Evolutionary conservation across 805 yeast species (phyloP).

Genomic region (Yarrowia alimentaria): DNA sequence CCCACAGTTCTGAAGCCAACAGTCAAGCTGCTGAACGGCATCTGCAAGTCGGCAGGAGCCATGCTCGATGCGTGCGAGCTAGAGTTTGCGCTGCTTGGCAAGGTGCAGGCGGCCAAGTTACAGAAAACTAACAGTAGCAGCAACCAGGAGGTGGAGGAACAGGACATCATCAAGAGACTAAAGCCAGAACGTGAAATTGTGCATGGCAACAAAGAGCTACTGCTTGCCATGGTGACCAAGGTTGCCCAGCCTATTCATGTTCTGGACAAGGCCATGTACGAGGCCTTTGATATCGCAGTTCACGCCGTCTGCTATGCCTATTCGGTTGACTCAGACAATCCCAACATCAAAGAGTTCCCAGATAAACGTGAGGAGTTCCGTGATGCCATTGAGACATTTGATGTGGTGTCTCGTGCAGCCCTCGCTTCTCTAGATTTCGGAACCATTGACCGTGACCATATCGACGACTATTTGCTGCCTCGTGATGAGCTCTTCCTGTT

Average conservation of each 20-base stretch:
- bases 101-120: conserved; percentile 6
- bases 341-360: background rate
- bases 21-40: conserved; percentile 39
- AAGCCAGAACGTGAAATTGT: conserved; percentile 41
- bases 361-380: conserved; percentile 15
- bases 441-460: conserved; percentile 1
- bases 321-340: background rate
- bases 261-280: conserved; percentile 14
- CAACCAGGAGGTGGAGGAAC: conserved; percentile 29
- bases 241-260: conserved; percentile 3
- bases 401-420: conserved; percentile 2
- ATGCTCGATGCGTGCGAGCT: conserved; percentile 51
- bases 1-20: conserved; percentile 45
- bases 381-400: conserved; percentile 17
- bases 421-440: conserved; percentile 16
- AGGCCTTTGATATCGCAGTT: conserved; percentile 1
- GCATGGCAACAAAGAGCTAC: conserved; percentile 41
- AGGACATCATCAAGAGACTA: conserved; percentile 29
- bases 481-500: conserved; percentile 51
- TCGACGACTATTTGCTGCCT: conserved; percentile 43
- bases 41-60: conserved; percentile 44
- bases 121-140: background rate
- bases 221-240: conserved; percentile 44
- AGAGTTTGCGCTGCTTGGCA: conserved; percentile 43
- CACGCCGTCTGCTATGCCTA: background rate